Evolutionary conservation across 768 basidiomycete genomes (phyloP).

Genomic region (Clathrus columnatus): DNA sequence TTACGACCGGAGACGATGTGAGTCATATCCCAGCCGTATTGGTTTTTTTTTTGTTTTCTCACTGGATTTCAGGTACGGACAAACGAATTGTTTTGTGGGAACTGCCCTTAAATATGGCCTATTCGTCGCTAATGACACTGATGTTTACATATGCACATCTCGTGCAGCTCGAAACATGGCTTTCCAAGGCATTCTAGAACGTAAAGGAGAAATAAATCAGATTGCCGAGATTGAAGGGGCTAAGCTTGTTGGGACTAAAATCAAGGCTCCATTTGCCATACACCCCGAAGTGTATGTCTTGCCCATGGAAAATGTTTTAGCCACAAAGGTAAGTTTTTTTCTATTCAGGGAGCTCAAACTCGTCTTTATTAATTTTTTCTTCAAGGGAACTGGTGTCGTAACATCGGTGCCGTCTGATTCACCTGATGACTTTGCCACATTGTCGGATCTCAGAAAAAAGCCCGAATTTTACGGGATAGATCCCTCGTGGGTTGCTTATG

Average conservation of each 20-base stretch:
- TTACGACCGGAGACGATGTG: slow-evolving; percentile 95
- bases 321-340: slow-evolving; percentile 62
- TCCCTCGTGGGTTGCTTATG: slow-evolving; percentile 74
- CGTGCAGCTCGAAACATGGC: slow-evolving; percentile 97
- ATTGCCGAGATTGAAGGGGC: slow-evolving; percentile 72
- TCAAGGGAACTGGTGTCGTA: slow-evolving; percentile 91
- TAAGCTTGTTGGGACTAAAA: slow-evolving; percentile 77
- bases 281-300: slow-evolving; percentile 87
- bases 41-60: neutral
- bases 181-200: slow-evolving; percentile 77
- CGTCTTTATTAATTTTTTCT: slow-evolving; percentile 7
- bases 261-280: slow-evolving; percentile 78
- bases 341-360: neutral
- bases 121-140: slow-evolving; percentile 78
- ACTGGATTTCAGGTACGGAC: slow-evolving; percentile 66
- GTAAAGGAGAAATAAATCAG: slow-evolving; percentile 63
- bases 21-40: slow-evolving; percentile 17
- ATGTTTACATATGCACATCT: slow-evolving; percentile 81
- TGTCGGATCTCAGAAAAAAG: slow-evolving; percentile 91
- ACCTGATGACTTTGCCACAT: slow-evolving; percentile 89
- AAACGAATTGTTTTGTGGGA: slow-evolving; percentile 97
- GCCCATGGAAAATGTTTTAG: slow-evolving; percentile 96
- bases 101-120: slow-evolving; percentile 86
- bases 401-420: slow-evolving; percentile 98
- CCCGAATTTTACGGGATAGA: slow-evolving; percentile 94